Evolutionary conservation across 179 eudicot genomes (phyloP), one percentile per base, ranked within the genome.

Genomic region (Pouteria campechiana): DNA sequence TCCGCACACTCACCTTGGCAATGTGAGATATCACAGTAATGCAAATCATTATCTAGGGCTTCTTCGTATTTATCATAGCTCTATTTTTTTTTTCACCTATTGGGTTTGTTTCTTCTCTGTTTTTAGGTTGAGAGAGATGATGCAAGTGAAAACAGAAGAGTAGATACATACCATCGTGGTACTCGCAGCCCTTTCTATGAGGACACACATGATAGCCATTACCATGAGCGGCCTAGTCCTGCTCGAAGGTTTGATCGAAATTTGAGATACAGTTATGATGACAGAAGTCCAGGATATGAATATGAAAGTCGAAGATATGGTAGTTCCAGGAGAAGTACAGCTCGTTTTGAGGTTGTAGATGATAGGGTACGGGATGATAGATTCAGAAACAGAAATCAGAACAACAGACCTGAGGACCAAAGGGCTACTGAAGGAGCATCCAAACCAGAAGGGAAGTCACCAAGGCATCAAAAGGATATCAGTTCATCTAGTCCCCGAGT

Each of bases 311-410:
- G 59, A 50, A 65, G 62, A 40, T 60, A 54, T 44, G 61, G 70
- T 67, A 83, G 76, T 65, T 59, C 38, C 29, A 63, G 73, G 39
- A 79, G 68, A 67, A 83, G 90, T 70, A 90, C 96, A 57, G 78
- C 61, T 38, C 79, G 77, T 21, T 13, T 76, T 48, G 96, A 76
- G 28, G n/a, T n/a, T n/a, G n/a, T n/a, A n/a, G 87, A 65, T 64
- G 90, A 92, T 51, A 87, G 99, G 99, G 70, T 94, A 37, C 75
- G 99, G 39, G 99, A 87, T 31, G 99, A 92, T 62, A 86, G 96
- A 52, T 82, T 92, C 75, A 73, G 78, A 29, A 79, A 75, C 75
- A n/a, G n/a, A n/a, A n/a, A n/a, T n/a, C n/a, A n/a, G n/a, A 87
- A 79, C 24, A 74, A 67, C 41, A 78, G 47, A 46, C 64, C 75